Evolutionary conservation across 2,329 filamentous ascomycete species (phyloP).

Genomic region (Trichoderma guizhouense): DNA sequence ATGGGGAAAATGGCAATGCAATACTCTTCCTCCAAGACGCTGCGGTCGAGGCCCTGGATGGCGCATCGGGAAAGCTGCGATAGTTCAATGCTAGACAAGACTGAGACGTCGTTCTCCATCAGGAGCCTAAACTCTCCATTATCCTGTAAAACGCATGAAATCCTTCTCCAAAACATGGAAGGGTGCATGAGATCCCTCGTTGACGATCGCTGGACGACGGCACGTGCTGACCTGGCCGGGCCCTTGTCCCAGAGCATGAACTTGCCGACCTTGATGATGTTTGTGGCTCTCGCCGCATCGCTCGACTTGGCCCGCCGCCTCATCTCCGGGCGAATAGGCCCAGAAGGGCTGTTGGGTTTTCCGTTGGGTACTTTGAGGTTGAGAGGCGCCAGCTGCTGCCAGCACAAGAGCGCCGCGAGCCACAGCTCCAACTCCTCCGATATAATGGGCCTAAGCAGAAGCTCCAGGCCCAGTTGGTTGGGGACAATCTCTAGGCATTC

Average conservation of each 20-base stretch:
- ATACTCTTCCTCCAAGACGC: constrained; percentile 87
- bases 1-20: constrained; percentile 95
- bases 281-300: constrained; percentile 41
- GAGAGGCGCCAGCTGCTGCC: constrained; percentile 69
- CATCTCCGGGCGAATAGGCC: constrained; percentile 41
- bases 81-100: constrained; percentile 80
- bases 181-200: constrained; percentile 53
- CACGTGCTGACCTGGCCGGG: constrained; percentile 49
- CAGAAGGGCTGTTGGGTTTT: constrained; percentile 32
- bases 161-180: constrained; percentile 71
- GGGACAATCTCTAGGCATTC: constrained; percentile 53
- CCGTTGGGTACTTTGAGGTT: constrained; percentile 48
- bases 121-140: constrained; percentile 92
- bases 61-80: constrained; percentile 86
- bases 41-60: constrained; percentile 84
- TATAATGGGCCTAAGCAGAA: constrained; percentile 62
- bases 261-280: constrained; percentile 93
- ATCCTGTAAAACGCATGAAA: constrained; percentile 91
- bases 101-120: constrained; percentile 75
- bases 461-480: constrained; percentile 53
- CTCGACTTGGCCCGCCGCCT: constrained; percentile 39
- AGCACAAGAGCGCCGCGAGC: constrained; percentile 76
- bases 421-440: constrained; percentile 70
- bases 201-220: constrained; percentile 56
- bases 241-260: constrained; percentile 89